Percentiles rank a stretch among this genome's conserved stretches.
Evolutionary conservation across 495 filamentous ascomycete species (phyloP).

Genomic region (Talaromyces thailandensis): DNA sequence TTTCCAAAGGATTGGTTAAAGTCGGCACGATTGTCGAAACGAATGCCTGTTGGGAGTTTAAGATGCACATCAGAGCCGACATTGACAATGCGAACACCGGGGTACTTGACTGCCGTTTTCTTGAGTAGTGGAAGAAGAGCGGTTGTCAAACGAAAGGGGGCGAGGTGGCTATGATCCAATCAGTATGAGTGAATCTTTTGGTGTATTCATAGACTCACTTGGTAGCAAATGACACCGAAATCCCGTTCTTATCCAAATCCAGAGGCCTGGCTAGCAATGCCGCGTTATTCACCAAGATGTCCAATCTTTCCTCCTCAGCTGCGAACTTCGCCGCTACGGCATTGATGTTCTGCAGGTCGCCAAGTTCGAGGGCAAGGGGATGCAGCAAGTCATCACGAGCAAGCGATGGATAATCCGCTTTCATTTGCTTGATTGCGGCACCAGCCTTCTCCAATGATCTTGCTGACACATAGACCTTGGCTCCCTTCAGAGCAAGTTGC

Average conservation of each 20-base stretch:
- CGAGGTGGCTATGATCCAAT: not conserved
- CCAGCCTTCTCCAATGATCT: slow-evolving; percentile 27
- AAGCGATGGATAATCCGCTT: not conserved
- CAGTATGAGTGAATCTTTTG: not conserved
- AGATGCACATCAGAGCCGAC: not conserved
- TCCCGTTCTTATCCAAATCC: not conserved
- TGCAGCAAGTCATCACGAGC: not conserved
- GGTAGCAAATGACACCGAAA: not conserved
- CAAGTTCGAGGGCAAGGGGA: not conserved
- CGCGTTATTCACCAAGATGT: not conserved
- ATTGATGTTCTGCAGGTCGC: not conserved
- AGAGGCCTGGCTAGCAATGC: not conserved
- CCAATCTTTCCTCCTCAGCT: not conserved
- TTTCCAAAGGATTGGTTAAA: not conserved
- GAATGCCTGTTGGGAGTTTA: not conserved
- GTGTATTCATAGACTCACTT: not conserved
- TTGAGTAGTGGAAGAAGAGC: not conserved
- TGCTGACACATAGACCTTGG: slow-evolving; percentile 33
- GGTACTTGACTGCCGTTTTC: not conserved
- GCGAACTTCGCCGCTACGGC: not conserved
- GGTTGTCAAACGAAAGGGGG: not conserved
- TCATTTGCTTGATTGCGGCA: slow-evolving; percentile 26
- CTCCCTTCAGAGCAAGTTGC: slow-evolving; percentile 10
- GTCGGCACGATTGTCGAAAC: not conserved
- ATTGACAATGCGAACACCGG: not conserved